Percentiles rank a stretch among this genome's conserved stretches.
phyloP scores from a whole-genome alignment of 495 filamentous ascomycete species.

The Hamigera avellanea region DNA sequence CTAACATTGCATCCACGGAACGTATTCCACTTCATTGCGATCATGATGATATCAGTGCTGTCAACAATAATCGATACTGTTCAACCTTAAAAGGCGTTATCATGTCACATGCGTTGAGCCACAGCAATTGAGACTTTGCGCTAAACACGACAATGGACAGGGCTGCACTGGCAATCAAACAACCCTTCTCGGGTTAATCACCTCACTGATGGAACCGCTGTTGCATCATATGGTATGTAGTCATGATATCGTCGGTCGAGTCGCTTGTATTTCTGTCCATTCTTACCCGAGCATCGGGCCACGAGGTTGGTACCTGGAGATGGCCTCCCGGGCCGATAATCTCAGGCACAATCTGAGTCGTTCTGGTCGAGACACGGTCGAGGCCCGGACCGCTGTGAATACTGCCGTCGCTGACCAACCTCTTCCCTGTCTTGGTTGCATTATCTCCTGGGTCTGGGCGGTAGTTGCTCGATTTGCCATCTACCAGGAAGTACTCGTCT shows the following conservation, averaged over 20 bases:
- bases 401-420: constrained; percentile 9
- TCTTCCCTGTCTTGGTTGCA: constrained; percentile 12
- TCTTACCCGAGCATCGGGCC: neutral
- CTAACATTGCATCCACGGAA: neutral
- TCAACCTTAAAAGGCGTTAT: too few species aligned
- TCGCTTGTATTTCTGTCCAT: constrained; percentile 11
- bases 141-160: too few species aligned
- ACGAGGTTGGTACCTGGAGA: constrained; percentile 1
- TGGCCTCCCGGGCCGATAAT: constrained; percentile 7
- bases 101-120: too few species aligned
- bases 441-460: constrained; percentile 17
- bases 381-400: constrained; percentile 12
- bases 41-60: too few species aligned
- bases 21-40: too few species aligned
- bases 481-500: constrained; percentile 23
- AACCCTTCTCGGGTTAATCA: too few species aligned
- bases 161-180: too few species aligned
- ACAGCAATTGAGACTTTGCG: too few species aligned
- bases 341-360: constrained; percentile 12
- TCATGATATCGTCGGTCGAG: constrained; percentile 10
- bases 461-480: constrained; percentile 17
- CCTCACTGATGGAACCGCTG: neutral
- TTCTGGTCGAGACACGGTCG: constrained; percentile 8
- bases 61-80: too few species aligned
- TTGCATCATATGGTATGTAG: constrained; percentile 7